phyloP scores from a whole-genome alignment of 495 filamentous ascomycete genomes.

The Aspergillus conjunctus region DNA sequence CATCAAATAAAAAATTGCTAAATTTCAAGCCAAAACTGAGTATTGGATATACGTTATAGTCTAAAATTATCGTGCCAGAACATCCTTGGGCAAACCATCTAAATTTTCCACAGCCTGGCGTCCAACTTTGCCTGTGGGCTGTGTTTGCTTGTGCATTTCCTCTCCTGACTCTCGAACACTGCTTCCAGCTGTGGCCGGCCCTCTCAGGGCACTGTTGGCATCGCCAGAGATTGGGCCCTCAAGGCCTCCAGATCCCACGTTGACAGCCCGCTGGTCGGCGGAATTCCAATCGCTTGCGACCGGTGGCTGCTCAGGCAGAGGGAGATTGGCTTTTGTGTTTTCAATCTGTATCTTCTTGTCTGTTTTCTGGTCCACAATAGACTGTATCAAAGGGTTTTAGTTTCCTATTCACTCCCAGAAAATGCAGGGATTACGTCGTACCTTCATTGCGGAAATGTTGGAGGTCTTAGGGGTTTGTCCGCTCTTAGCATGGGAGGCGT shows the following conservation, averaged over 20 bases:
- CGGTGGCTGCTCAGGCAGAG: constrained; percentile 77
- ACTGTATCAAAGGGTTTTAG: constrained; percentile 36
- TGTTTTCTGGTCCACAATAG: constrained; percentile 48
- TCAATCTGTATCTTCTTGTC: constrained; percentile 66
- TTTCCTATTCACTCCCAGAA: neutral
- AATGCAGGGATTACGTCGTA: constrained; percentile 8
- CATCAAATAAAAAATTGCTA: too few relatives aligned
- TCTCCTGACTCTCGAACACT: constrained; percentile 53
- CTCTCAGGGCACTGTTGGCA: constrained; percentile 57
- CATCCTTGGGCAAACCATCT: constrained; percentile 54
- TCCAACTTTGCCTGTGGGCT: constrained; percentile 48
- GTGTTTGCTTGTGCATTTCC: constrained; percentile 43
- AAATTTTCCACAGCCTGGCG: constrained; percentile 57
- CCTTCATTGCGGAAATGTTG: constrained; percentile 52
- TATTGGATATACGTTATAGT: too few relatives aligned
- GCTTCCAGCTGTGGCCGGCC: constrained; percentile 63
- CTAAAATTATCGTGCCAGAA: constrained; percentile 34
- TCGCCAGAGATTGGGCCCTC: constrained; percentile 48
- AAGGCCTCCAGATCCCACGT: constrained; percentile 62
- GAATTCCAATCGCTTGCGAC: constrained; percentile 75
- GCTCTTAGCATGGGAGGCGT: constrained; percentile 40
- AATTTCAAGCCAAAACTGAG: too few relatives aligned
- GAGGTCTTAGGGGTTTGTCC: constrained; percentile 50
- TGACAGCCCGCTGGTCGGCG: constrained; percentile 64
- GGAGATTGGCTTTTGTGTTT: constrained; percentile 67